These are phyloP conservation scores for Fusarium sp. DNA, from an alignment of 2,329 filamentous ascomycete genomes.

Conservation along the genomic window DNA sequence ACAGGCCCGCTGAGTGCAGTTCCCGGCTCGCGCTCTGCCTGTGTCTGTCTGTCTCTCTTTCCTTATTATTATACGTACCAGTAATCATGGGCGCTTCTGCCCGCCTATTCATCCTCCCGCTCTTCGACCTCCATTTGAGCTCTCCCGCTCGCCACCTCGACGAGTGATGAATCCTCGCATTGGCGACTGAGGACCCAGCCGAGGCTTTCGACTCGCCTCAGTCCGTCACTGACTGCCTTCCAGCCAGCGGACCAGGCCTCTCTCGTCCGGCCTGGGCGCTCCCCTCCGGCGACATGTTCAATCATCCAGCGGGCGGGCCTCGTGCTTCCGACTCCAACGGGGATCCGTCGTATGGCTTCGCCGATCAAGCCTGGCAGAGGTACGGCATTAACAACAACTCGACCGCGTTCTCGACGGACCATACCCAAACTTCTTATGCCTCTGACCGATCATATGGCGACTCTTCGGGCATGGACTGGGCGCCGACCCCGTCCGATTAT, in stretches of 20 bases:
- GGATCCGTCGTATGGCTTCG: slow-evolving; percentile 51
- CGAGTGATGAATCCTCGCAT: slow-evolving; percentile 57
- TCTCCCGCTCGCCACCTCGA: slow-evolving; percentile 52
- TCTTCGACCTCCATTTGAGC: slow-evolving; percentile 53
- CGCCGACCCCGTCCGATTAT: slow-evolving; percentile 50
- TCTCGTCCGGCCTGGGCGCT: slow-evolving; percentile 52
- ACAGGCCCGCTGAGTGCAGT: slow-evolving; percentile 27
- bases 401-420: slow-evolving; percentile 41
- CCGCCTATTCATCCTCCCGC: slow-evolving; percentile 51
- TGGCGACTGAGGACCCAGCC: slow-evolving; percentile 54
- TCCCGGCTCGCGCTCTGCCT: slow-evolving; percentile 1
- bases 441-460: slow-evolving; percentile 48
- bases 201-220: slow-evolving; percentile 58
- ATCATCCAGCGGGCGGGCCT: slow-evolving; percentile 53
- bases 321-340: slow-evolving; percentile 50
- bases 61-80: slow-evolving; percentile 49
- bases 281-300: slow-evolving; percentile 56
- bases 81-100: slow-evolving; percentile 58
- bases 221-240: slow-evolving; percentile 54
- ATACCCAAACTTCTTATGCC: slow-evolving; percentile 47
- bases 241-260: slow-evolving; percentile 54
- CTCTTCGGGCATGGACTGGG: slow-evolving; percentile 58
- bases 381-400: slow-evolving; percentile 47
- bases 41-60: slow-evolving; percentile 40
- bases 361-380: slow-evolving; percentile 53